Conservation (phyloP, 345 rosid species). For the Euphorbia peplus region DNA sequence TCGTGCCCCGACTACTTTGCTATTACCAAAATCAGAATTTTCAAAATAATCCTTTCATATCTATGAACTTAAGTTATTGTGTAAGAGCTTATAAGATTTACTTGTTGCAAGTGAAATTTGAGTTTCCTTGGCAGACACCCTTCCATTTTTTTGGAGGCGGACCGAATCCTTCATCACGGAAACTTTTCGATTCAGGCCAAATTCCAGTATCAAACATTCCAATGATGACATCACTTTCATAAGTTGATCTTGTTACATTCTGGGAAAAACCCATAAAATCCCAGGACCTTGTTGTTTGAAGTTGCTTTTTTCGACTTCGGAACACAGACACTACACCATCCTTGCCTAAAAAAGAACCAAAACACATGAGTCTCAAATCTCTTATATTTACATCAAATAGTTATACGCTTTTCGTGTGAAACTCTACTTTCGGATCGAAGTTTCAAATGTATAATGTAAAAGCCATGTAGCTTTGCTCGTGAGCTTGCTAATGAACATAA, state of each 20-base stretch:
- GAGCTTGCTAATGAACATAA: too few relatives aligned
- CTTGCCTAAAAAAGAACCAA: background rate
- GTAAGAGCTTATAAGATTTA: background rate
- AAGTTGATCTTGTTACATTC: background rate
- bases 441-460: too few relatives aligned
- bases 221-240: slow-evolving; percentile 3
- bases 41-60: too few relatives aligned
- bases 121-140: background rate
- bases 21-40: background rate
- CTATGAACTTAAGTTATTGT: too few relatives aligned
- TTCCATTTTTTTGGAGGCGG: slow-evolving; percentile 11
- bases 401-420: background rate
- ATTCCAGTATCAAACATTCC: slow-evolving; percentile 9
- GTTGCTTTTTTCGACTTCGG: background rate
- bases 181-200: slow-evolving; percentile 13
- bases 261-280: slow-evolving; percentile 6
- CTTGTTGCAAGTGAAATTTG: slow-evolving; percentile 6
- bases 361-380: background rate
- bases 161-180: slow-evolving; percentile 9
- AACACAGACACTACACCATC: slow-evolving; percentile 9
- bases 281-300: slow-evolving; percentile 13
- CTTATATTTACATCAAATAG: too few relatives aligned
- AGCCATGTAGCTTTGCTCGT: too few relatives aligned
- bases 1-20: slow-evolving; percentile 18
- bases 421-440: too few relatives aligned